These are phyloP conservation scores for Niebla homalea DNA, from an alignment of 495 filamentous ascomycete genomes.

Conservation along the genomic window DNA sequence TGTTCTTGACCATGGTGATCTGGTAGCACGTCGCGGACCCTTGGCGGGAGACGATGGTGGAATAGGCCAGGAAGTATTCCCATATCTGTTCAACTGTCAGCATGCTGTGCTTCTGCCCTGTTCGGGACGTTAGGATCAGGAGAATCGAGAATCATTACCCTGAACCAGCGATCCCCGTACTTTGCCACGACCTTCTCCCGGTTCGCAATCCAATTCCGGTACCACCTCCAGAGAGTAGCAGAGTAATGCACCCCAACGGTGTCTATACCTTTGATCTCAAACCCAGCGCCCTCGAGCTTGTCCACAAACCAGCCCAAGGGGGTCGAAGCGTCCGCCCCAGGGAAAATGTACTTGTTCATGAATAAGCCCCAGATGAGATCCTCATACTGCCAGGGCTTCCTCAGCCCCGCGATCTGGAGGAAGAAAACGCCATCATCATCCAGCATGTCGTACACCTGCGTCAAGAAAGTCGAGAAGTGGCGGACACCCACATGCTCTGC, in stretches of 20 bases:
- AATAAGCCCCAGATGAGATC: constrained; percentile 63
- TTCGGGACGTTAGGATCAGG: too few species aligned
- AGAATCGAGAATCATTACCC: constrained; percentile 47
- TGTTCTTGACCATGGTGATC: constrained; percentile 90
- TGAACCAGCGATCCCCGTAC: constrained; percentile 92
- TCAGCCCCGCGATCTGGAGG: constrained; percentile 55
- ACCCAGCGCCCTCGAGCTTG: constrained; percentile 51
- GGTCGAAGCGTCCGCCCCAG: constrained; percentile 54
- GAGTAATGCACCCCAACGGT: constrained; percentile 96
- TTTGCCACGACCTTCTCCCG: constrained; percentile 87
- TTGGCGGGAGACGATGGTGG: constrained; percentile 87
- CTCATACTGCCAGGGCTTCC: constrained; percentile 62
- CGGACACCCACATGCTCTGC: constrained; percentile 63
- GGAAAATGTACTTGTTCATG: constrained; percentile 71
- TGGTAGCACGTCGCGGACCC: constrained; percentile 92
- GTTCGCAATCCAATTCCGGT: constrained; percentile 97
- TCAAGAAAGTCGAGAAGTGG: constrained; percentile 45
- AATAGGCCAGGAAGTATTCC: constrained; percentile 94
- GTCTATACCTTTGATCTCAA: constrained; percentile 51
- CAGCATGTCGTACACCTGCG: constrained; percentile 56
- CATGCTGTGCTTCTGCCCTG: not conserved
- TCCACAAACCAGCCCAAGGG: constrained; percentile 53
- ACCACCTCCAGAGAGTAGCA: constrained; percentile 95
- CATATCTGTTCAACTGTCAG: constrained; percentile 53
- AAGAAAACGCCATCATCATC: constrained; percentile 61